Conservation (phyloP, 305 asterid genomes). For the Fraxinus sp. region DNA sequence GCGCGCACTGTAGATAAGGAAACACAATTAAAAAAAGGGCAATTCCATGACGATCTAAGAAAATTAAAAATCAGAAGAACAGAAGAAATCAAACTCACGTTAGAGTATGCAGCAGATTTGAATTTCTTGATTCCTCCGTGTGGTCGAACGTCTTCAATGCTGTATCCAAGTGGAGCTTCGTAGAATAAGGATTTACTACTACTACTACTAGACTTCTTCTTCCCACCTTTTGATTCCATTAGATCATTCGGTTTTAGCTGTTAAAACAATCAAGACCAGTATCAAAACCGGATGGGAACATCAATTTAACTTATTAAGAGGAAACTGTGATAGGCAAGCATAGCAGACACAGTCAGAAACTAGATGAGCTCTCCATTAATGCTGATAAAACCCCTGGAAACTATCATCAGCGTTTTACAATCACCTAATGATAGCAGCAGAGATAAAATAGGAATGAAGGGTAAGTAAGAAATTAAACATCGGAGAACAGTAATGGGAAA, state of each 20-base stretch:
- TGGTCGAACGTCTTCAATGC: conserved; percentile 95
- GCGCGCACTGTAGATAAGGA: conserved; percentile 61
- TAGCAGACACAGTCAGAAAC: background rate
- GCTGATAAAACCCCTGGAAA: background rate
- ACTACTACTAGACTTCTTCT: conserved; percentile 64
- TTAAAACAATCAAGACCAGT: conserved; percentile 7
- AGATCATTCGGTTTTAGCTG: conserved; percentile 59
- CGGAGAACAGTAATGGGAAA: background rate
- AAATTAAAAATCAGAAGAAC: background rate
- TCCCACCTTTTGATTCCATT: conserved; percentile 86
- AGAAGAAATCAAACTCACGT: conserved; percentile 48
- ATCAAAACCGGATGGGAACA: conserved; percentile 1
- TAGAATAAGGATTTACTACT: conserved; percentile 55
- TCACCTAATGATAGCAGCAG: background rate
- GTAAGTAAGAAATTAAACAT: background rate
- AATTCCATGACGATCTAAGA: background rate
- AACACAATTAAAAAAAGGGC: background rate
- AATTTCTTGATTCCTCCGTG: conserved; percentile 92
- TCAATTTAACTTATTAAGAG: background rate
- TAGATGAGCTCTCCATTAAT: background rate
- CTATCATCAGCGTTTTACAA: background rate
- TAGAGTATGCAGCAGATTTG: conserved; percentile 98
- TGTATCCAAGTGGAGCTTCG: conserved; percentile 93
- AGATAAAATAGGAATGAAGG: background rate
- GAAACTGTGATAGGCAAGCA: background rate